Evolutionary conservation across 805 yeast genomes (phyloP), one percentile per base, ranked within the genome.

Genomic region (Cyberlindnera bimundalis): DNA sequence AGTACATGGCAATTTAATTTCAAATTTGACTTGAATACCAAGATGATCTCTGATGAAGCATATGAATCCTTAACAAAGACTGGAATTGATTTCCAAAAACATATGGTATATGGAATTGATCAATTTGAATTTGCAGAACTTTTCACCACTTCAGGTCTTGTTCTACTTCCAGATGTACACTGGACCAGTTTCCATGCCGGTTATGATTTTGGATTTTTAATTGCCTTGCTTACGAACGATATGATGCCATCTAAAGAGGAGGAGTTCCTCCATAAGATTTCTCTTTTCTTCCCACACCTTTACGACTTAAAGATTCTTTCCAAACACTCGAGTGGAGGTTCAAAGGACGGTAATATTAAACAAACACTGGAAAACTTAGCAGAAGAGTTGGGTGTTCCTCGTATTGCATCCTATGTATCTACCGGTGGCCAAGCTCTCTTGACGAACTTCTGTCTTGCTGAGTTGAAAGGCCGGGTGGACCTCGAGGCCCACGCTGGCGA

Each of bases 1-100:
- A 76, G 84, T 4, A 87, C 96, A n/a, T 93, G 97, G 96, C 97
- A 91, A 61, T 90, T 93, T 67, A 93, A 93, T 62, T 89, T 93
- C 67, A 71, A 74, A 50, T 93, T 89, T 62, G 90, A 85, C 61
- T 65, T 85, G 27, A 70, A 74, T 28, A 67, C 71, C 25, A 93
- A 88, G 57, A 91, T 93, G 96, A 86, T 79, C 50, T 83, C 91
- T 17, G 79, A 79, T 40, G 98, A 90, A 53, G 86, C 91, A 15
- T 71, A 89, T 40, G 87, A 88, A 39, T 74, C 87, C 56, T 68
- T 91, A 47, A 70, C 81, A 16, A 89, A 84, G 53, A 78, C 93
- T 2, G 96, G 97, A 2, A 73, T 89, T 34, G 89, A 89, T 57
- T 84, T 91, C 56, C 78, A 73, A 40, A 73, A 78, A 54, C 90